These are phyloP conservation scores for Melampsora allii-populina DNA, from an alignment of 1,284 basidiomycete genomes.

Conservation along the genomic window DNA sequence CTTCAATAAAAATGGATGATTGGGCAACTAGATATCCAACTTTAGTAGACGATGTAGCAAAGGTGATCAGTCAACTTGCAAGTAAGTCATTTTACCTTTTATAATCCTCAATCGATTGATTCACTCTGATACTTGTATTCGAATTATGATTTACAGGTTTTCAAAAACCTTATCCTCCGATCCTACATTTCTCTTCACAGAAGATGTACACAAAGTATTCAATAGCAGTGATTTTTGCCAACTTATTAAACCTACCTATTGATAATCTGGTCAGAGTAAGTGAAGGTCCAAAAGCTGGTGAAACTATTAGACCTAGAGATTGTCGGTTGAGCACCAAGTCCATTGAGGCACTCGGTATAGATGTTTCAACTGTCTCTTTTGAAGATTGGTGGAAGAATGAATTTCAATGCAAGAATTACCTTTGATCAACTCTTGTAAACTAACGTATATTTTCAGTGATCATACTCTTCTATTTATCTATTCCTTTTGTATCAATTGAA, in stretches of 20 bases:
- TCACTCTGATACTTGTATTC: not conserved
- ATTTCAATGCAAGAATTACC: not conserved
- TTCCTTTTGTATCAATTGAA: too few relatives aligned
- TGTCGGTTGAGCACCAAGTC: slow-evolving; percentile 58
- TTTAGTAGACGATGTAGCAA: slow-evolving; percentile 58
- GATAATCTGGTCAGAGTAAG: slow-evolving; percentile 62
- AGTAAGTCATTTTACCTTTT: slow-evolving; percentile 55
- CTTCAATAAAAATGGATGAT: slow-evolving; percentile 79
- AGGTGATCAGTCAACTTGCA: slow-evolving; percentile 66
- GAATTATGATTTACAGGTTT: slow-evolving; percentile 50
- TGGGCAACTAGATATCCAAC: slow-evolving; percentile 77
- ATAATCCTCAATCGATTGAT: not conserved
- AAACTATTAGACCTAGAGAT: slow-evolving; percentile 66
- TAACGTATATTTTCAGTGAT: too few relatives aligned
- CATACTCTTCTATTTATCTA: too few relatives aligned
- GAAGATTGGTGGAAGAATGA: slow-evolving; percentile 23
- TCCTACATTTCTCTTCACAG: slow-evolving; percentile 68
- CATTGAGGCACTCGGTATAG: not conserved
- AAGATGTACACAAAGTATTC: slow-evolving; percentile 80
- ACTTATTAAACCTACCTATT: slow-evolving; percentile 59
- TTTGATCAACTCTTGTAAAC: too few relatives aligned
- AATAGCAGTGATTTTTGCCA: slow-evolving; percentile 71
- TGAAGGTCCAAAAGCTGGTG: slow-evolving; percentile 57
- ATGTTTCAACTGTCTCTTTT: not conserved
- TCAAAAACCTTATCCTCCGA: slow-evolving; percentile 59